Percentiles rank a stretch among this genome's conserved stretches.
phyloP scores from a whole-genome alignment of 2,329 filamentous ascomycete species.

The Colletotrichum australisinense region DNA sequence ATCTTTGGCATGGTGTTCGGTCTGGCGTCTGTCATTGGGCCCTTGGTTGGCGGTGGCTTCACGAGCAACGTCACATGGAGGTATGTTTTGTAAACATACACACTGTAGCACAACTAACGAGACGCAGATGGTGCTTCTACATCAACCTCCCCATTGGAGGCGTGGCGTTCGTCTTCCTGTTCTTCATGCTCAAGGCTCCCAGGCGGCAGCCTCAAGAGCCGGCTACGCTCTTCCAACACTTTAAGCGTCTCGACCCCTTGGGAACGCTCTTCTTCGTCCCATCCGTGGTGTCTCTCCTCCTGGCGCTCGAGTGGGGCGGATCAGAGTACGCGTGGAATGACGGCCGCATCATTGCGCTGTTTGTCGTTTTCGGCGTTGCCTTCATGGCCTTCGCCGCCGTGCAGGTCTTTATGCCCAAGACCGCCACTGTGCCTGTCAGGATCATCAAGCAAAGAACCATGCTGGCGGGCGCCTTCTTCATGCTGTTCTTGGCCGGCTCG shows the following conservation, averaged over 20 bases:
- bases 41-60: slow-evolving; percentile 65
- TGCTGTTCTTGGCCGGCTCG: slow-evolving; percentile 58
- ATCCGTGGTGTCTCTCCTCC: slow-evolving; percentile 67
- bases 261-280: slow-evolving; percentile 71
- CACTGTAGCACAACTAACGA: neutral
- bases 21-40: slow-evolving; percentile 64
- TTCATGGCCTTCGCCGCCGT: slow-evolving; percentile 60
- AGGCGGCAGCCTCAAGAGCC: slow-evolving; percentile 41
- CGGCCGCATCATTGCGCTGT: slow-evolving; percentile 65
- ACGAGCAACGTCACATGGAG: slow-evolving; percentile 61
- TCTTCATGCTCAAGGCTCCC: slow-evolving; percentile 60
- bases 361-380: slow-evolving; percentile 61
- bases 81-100: slow-evolving; percentile 36
- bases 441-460: slow-evolving; percentile 68
- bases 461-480: slow-evolving; percentile 57
- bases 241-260: slow-evolving; percentile 67
- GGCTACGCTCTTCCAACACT: slow-evolving; percentile 51
- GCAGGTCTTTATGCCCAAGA: slow-evolving; percentile 64
- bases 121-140: slow-evolving; percentile 65
- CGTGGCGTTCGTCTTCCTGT: slow-evolving; percentile 59
- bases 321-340: slow-evolving; percentile 62
- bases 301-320: slow-evolving; percentile 74
- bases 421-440: slow-evolving; percentile 66
- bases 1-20: slow-evolving; percentile 67
- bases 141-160: slow-evolving; percentile 68